A percentile compares a stretch with the other conserved stretches of the same genome.
phyloP scores from a whole-genome alignment of 2,329 filamentous ascomycete species.

The Fusarium avenaceum region DNA sequence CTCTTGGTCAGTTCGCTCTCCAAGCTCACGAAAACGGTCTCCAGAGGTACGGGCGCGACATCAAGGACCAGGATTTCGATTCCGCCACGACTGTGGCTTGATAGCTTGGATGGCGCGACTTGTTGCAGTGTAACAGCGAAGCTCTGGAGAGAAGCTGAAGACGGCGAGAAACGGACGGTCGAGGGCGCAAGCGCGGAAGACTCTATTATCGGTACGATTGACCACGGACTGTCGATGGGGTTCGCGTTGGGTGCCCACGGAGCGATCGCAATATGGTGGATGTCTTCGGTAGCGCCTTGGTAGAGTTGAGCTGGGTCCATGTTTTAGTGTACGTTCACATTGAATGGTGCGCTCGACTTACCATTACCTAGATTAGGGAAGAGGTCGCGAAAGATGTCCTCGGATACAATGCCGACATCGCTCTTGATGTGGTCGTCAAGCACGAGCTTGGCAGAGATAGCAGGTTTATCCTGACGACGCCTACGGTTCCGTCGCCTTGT shows the following conservation, averaged over 20 bases:
- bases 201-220: conserved; percentile 80
- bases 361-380: conserved; percentile 73
- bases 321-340: conserved; percentile 7
- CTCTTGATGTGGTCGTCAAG: conserved; percentile 88
- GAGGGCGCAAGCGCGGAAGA: conserved; percentile 77
- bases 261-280: conserved; percentile 78
- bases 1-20: conserved; percentile 84
- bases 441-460: conserved; percentile 83
- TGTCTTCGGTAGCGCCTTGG: conserved; percentile 51
- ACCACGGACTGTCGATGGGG: conserved; percentile 80
- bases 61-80: conserved; percentile 89
- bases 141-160: conserved; percentile 79
- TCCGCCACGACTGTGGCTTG: conserved; percentile 77
- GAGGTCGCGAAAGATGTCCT: conserved; percentile 86
- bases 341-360: conserved; percentile 55
- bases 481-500: conserved; percentile 63
- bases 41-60: conserved; percentile 81
- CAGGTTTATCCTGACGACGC: conserved; percentile 76
- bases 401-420: conserved; percentile 87
- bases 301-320: conserved; percentile 16
- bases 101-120: conserved; percentile 80
- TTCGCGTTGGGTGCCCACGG: conserved; percentile 75
- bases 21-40: conserved; percentile 88
- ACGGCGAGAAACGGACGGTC: conserved; percentile 82
- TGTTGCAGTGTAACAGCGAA: conserved; percentile 81